Evolutionary conservation across 345 rosid genomes (phyloP), one percentile per base, ranked within the genome.

Genomic region (Cochlearia excelsa): DNA sequence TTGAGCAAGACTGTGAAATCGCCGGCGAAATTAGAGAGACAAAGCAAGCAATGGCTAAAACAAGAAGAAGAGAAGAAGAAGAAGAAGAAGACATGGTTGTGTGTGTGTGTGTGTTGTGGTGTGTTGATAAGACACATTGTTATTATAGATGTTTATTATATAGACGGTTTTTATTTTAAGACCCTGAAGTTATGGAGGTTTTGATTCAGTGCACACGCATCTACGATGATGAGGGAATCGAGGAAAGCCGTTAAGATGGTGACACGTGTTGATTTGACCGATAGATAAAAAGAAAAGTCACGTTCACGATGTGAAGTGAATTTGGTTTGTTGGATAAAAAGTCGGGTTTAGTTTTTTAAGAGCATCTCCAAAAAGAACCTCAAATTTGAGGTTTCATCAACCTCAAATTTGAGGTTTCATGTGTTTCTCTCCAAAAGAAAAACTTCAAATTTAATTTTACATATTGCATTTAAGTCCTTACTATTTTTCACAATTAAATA

Each of bases 1-100:
- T 73, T 1, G 74, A 30, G 72, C 96, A 91, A 26, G 59, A 53
- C 3, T 70, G 83, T 3, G 96, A 73, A 46, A 60, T 45, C 5
- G 78, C 61, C 2, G 86, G 84, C 11, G 81, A 70, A 70, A 78
- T 57, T 34, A 78, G 54, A 26, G 71, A 26, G 33, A 57, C 9
- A 34, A 48, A 74, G n/a, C 81, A 38, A 31, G 68, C 50, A 26
- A 72, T 4, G 31, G 61, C 3, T 0, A 75, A 49, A 26, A 63
- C 7, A 2, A 66, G 10, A 43, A 73, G 40, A 5, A 31, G 31
- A 0, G 57, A 62, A 26, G 63, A 46, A 5, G 51, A 26, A 16
- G 23, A 1, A 1, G 51, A 26, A 38, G 61, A 30, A 57, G 69
- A 39, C 68, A 70, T n/a, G 50, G 65, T 49, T 6, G 37, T 48